These are phyloP conservation scores for Backusella psychrophila DNA, from an alignment of 192 early-diverging fungal genomes.

Conservation along the genomic window DNA sequence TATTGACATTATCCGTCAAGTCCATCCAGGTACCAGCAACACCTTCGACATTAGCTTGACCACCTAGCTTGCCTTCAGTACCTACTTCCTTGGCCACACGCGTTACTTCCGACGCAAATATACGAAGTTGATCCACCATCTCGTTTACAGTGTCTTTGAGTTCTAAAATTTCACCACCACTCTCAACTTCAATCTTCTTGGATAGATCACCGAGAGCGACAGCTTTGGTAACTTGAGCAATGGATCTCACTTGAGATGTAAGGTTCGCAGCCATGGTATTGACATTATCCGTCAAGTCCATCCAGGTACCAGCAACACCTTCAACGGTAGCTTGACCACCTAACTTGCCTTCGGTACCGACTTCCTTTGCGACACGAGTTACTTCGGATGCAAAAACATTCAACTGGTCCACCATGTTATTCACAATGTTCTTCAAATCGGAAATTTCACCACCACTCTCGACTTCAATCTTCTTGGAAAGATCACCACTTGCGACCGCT, in stretches of 20 bases:
- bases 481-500: conserved; percentile 61
- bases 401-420: conserved; percentile 63
- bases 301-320: conserved; percentile 52
- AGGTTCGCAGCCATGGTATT: conserved; percentile 60
- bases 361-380: conserved; percentile 62
- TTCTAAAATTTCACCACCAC: conserved; percentile 12
- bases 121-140: conserved; percentile 54
- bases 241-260: conserved; percentile 50
- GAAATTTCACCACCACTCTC: conserved; percentile 65
- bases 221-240: conserved; percentile 50
- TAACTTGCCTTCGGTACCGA: conserved; percentile 64
- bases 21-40: conserved; percentile 12
- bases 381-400: conserved; percentile 55
- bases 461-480: conserved; percentile 62
- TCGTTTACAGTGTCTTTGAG: conserved; percentile 40
- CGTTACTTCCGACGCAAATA: conserved; percentile 56
- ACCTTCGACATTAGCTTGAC: conserved; percentile 47
- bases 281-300: conserved; percentile 55
- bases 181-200: conserved; percentile 39
- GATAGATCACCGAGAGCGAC: conserved; percentile 50
- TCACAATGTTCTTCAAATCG: conserved; percentile 67
- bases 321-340: conserved; percentile 59
- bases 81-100: conserved; percentile 59
- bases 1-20: too few relatives aligned
- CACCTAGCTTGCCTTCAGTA: conserved; percentile 56